phyloP scores from a whole-genome alignment of 768 basidiomycete genomes.

The Xerocomellus intermedius region DNA sequence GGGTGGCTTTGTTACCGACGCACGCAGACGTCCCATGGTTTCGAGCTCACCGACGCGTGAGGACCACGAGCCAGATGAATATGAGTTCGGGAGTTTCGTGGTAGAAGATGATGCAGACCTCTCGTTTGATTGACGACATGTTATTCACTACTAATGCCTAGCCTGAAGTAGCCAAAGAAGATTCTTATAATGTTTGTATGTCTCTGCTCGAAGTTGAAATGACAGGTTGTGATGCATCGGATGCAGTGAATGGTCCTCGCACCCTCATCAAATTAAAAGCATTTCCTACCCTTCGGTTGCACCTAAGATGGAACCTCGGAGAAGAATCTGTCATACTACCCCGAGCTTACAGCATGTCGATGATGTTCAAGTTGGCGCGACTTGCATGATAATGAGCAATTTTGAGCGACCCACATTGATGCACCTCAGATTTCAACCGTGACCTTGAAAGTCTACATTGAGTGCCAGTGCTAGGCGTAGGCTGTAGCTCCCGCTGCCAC shows the following conservation, averaged over 20 bases:
- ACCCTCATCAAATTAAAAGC: not conserved
- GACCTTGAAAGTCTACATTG: too few species aligned
- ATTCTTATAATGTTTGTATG: not conserved
- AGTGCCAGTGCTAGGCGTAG: too few species aligned
- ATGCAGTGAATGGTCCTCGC: not conserved
- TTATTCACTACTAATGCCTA: constrained; percentile 7
- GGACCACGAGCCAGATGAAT: constrained; percentile 57
- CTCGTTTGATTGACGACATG: constrained; percentile 36
- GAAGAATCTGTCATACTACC: not conserved
- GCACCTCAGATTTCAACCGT: too few species aligned
- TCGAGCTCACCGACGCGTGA: constrained; percentile 64
- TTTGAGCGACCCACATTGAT: too few species aligned
- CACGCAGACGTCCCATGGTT: constrained; percentile 30
- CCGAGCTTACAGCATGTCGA: too few species aligned
- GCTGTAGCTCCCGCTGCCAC: too few species aligned
- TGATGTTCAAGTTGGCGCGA: too few species aligned
- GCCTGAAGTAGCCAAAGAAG: not conserved
- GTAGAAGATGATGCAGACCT: constrained; percentile 77
- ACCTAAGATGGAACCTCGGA: too few species aligned
- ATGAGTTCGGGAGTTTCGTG: constrained; percentile 75
- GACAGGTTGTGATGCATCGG: not conserved
- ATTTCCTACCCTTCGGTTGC: not conserved
- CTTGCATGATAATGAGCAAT: too few species aligned
- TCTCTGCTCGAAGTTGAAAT: not conserved
- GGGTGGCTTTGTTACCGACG: constrained; percentile 36